A percentile compares a stretch with the other conserved stretches of the same genome.
Evolutionary conservation across 2,329 filamentous ascomycete species (phyloP).

Genomic region (Ophiostoma ulmi): DNA sequence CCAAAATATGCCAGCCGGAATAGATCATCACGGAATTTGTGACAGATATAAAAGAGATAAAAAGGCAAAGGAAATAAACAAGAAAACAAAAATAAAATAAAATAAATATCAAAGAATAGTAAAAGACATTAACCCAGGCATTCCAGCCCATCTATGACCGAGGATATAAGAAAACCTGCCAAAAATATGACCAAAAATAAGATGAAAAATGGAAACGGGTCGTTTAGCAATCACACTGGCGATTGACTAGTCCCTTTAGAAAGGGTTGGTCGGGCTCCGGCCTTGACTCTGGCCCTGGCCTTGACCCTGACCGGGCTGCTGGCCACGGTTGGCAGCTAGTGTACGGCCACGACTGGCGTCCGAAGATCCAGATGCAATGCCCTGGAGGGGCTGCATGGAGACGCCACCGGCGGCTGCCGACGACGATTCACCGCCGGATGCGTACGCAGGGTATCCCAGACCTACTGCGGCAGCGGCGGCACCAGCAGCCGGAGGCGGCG

Average conservation of each 20-base stretch:
- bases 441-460: background rate
- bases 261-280: background rate
- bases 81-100: background rate
- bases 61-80: background rate
- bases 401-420: slow-evolving; percentile 4
- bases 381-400: slow-evolving; percentile 21
- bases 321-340: background rate
- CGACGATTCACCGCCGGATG: slow-evolving; percentile 8
- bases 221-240: background rate
- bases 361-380: slow-evolving; percentile 10
- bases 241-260: background rate
- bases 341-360: slow-evolving; percentile 15
- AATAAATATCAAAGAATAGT: background rate
- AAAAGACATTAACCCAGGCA: slow-evolving; percentile 19
- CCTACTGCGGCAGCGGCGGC: background rate
- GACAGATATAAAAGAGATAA: background rate
- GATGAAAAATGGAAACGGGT: background rate
- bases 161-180: slow-evolving; percentile 10
- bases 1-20: slow-evolving; percentile 12
- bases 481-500: background rate
- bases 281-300: background rate
- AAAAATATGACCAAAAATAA: slow-evolving; percentile 4
- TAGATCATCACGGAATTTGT: background rate
- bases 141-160: slow-evolving; percentile 17
- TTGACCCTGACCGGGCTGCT: background rate